Base-by-base conservation (phyloP, 352 stramenopile species). In the Discostella stelligera region DNA sequence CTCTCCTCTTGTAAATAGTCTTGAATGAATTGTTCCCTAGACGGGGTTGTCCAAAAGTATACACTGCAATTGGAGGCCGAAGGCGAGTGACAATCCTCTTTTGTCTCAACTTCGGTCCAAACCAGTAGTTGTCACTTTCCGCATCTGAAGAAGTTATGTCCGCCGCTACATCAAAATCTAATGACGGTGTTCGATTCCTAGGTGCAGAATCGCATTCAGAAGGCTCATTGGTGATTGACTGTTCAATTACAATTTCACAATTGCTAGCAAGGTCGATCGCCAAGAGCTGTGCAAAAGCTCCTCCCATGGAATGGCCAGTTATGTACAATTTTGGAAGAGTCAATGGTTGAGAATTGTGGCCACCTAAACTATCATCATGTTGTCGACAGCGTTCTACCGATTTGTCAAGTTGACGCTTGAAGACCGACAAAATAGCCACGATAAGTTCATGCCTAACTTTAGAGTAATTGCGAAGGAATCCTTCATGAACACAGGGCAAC, bases 311-410 rank as follows among this genome's bases (percentile, higher is more conserved):
- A 65, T 92, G 87, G 21, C 87, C 87, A 37, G 84, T 91, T 0
- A 87, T 71, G 59, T 92, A 92, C n/a, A 91, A 83, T 61, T 92
- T 90, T 9, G 87, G 84, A 25, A 90, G 65, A 32, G 74, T 80
- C 6, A 91, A 58, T 46, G 60, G 78, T 66, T 85, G 72, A 0
- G 56, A 25, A 56, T 76, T 23, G 18, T 73, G 65, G 21, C 52
- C 49, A 18, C 37, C 54, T 30, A 27, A 66, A 18, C 46, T 59
- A 27, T 58, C 63, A 32, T 21, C 53, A 13, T 67, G 54, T 20
- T 58, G 39, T 41, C 49, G 55, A 39, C 52, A 75, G 16, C 66
- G 49, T 72, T 82, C 54, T 4, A 86, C 46, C 27, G 76, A 60
- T 41, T 87, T 87, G 27, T 81, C 74, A 46, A 91, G 49, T 77